Conservation (phyloP, 805 yeast genomes). For the Candida schatavii region DNA sequence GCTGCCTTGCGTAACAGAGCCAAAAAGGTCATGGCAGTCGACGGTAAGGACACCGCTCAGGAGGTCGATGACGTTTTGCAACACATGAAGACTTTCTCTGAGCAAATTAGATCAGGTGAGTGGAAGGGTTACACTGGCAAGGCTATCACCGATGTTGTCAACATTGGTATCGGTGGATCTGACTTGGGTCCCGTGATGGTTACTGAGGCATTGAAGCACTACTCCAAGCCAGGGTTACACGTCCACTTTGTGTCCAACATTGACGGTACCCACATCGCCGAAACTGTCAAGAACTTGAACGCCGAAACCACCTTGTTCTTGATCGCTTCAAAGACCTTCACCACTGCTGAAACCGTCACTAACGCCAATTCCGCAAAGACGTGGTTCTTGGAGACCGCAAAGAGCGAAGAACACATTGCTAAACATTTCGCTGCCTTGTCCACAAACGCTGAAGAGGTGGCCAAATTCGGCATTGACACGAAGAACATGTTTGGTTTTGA, state of each 20-base stretch:
- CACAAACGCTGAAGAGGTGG: constrained; percentile 87
- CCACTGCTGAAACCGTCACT: constrained; percentile 97
- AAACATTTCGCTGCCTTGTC: constrained; percentile 97
- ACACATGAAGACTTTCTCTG: constrained; percentile 96
- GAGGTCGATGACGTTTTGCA: constrained; percentile 88
- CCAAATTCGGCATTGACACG: constrained; percentile 95
- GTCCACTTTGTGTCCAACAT: constrained; percentile 97
- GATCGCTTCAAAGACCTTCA: constrained; percentile 96
- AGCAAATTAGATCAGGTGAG: constrained; percentile 82
- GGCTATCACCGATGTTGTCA: constrained; percentile 88
- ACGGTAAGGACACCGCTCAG: constrained; percentile 84
- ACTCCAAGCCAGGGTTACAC: constrained; percentile 66
- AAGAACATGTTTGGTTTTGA: constrained; percentile 98
- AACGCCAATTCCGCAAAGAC: constrained; percentile 93
- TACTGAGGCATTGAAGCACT: constrained; percentile 94
- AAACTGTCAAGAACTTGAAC: constrained; percentile 71
- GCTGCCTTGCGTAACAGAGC: constrained; percentile 94
- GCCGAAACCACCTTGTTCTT: constrained; percentile 92
- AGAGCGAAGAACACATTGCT: constrained; percentile 72
- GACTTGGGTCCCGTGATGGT: constrained; percentile 99
- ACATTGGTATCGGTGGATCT: constrained; percentile 98
- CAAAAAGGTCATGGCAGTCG: constrained; percentile 79
- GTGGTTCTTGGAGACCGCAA: constrained; percentile 83
- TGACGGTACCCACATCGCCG: constrained; percentile 97
- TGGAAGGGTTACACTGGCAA: constrained; percentile 99